Conservation (phyloP, 768 basidiomycete genomes). For the Lactifluus piperatus region DNA sequence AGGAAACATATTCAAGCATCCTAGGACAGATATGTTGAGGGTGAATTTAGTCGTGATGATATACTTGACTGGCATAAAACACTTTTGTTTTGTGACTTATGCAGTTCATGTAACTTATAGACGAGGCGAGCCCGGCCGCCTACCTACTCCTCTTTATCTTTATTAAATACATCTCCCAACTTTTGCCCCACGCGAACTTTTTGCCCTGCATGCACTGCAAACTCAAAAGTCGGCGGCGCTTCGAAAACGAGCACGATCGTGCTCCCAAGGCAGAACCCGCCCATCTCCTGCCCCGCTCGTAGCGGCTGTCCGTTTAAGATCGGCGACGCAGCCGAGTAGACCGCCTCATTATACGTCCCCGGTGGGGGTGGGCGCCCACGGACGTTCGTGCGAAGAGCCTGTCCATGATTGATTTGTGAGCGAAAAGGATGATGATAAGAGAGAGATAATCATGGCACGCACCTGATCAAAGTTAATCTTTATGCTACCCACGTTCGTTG, state of each 20-base stretch:
- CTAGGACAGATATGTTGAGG: not conserved
- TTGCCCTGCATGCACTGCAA: slow-evolving; percentile 65
- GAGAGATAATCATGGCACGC: slow-evolving; percentile 14
- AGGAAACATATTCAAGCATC: not conserved
- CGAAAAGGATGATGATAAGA: not conserved
- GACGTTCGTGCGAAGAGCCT: slow-evolving; percentile 87
- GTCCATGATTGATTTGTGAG: not conserved
- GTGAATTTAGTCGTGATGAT: not conserved
- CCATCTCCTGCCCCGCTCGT: slow-evolving; percentile 87
- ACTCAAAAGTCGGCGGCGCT: slow-evolving; percentile 78
- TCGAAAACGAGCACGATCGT: slow-evolving; percentile 97
- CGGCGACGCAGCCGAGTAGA: slow-evolving; percentile 77
- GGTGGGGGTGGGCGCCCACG: slow-evolving; percentile 62
- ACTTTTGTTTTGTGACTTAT: not conserved
- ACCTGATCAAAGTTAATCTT: slow-evolving; percentile 92
- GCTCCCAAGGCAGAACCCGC: slow-evolving; percentile 90
- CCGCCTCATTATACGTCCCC: slow-evolving; percentile 87
- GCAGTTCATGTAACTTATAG: not conserved
- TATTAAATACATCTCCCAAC: slow-evolving; percentile 48
- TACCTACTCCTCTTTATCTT: slow-evolving; percentile 26
- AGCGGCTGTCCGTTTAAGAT: slow-evolving; percentile 86
- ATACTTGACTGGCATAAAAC: not conserved
- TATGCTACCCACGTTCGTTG: slow-evolving; percentile 96
- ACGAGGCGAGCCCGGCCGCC: not conserved
- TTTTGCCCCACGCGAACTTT: slow-evolving; percentile 82